These are phyloP conservation scores for Cudoniella acicularis DNA, from an alignment of 495 filamentous ascomycete genomes.

Conservation along the genomic window DNA sequence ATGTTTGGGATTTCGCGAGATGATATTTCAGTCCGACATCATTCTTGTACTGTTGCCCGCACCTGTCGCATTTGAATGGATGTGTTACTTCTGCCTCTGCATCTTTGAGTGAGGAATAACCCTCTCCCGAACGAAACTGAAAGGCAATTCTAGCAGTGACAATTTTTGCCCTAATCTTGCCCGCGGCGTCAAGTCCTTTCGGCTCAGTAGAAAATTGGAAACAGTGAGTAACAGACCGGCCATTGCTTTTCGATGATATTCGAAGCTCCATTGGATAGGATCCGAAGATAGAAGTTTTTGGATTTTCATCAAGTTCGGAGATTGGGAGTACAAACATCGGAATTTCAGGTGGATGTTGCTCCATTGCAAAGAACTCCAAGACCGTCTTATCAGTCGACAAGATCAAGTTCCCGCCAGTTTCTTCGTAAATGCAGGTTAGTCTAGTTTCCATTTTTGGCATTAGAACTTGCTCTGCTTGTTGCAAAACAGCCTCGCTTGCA, in stretches of 20 bases:
- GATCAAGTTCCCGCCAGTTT: slow-evolving; percentile 15
- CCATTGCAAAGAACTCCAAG: slow-evolving; percentile 9
- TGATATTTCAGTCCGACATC: slow-evolving; percentile 51
- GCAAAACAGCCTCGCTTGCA: neutral
- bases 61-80: slow-evolving; percentile 40
- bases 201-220: slow-evolving; percentile 11
- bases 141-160: slow-evolving; percentile 10
- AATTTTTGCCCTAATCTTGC: slow-evolving; percentile 18
- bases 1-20: slow-evolving; percentile 38
- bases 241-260: slow-evolving; percentile 5
- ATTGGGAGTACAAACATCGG: slow-evolving; percentile 9
- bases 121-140: neutral
- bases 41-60: slow-evolving; percentile 48
- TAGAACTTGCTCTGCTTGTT: slow-evolving; percentile 1
- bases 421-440: slow-evolving; percentile 12
- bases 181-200: neutral
- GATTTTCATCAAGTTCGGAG: slow-evolving; percentile 5
- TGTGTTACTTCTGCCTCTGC: slow-evolving; percentile 16
- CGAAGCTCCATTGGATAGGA: slow-evolving; percentile 24
- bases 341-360: slow-evolving; percentile 1
- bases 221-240: neutral
- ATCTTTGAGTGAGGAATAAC: neutral
- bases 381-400: slow-evolving; percentile 9
- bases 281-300: slow-evolving; percentile 9
- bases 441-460: neutral